Conservation (phyloP, 2,329 filamentous ascomycete genomes). For the Camillea tinctor region DNA sequence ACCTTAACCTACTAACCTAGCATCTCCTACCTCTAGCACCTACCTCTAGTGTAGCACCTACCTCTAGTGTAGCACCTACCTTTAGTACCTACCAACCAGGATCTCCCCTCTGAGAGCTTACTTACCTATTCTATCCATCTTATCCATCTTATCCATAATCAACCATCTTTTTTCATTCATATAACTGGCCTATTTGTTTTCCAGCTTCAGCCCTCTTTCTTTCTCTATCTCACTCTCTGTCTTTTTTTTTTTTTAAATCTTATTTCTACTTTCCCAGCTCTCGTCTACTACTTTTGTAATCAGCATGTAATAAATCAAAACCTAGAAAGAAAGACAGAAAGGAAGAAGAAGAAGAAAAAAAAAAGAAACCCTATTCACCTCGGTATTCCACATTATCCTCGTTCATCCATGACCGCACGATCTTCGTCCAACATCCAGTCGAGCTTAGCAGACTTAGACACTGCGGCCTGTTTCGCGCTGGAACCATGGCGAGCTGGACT, state of each 20-base stretch:
- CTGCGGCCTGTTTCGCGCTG: slow-evolving; percentile 19
- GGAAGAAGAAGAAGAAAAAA: background rate
- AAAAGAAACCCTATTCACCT: background rate
- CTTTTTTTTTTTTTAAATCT: no score
- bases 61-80: no score
- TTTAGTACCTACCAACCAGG: no score
- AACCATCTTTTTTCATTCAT: background rate
- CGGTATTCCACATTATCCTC: slow-evolving; percentile 1
- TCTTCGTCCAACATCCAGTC: slow-evolving; percentile 11
- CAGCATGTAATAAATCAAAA: slow-evolving; percentile 1
- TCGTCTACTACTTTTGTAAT: background rate
- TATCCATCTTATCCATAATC: background rate
- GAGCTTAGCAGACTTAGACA: slow-evolving; percentile 22
- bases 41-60: no score
- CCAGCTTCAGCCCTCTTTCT: slow-evolving; percentile 6
- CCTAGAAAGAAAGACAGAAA: no score
- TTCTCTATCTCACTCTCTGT: no score
- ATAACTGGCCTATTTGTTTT: background rate
- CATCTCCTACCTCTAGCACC: no score
- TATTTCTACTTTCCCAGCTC: background rate
- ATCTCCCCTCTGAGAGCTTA: background rate
- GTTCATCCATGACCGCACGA: slow-evolving; percentile 25
- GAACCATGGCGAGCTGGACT: slow-evolving; percentile 51
- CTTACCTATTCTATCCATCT: background rate
- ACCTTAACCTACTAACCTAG: background rate